These are phyloP conservation scores for Helotiales sp. DNA, from an alignment of 2,329 filamentous ascomycete genomes.

Conservation along the genomic window DNA sequence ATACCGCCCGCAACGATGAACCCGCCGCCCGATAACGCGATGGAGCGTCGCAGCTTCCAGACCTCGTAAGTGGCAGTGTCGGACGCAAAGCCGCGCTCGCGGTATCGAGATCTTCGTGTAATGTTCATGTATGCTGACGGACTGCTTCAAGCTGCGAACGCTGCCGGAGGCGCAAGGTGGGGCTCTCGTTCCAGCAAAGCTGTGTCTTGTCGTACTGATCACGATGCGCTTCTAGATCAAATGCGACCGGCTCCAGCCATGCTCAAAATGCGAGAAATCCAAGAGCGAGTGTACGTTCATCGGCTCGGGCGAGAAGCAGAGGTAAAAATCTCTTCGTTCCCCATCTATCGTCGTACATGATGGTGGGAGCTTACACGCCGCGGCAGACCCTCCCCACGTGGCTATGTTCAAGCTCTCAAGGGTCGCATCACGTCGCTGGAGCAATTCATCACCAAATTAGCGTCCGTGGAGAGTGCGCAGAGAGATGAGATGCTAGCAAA, in stretches of 20 bases:
- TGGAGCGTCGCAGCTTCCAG: neutral
- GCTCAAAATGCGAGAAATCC: constrained; percentile 47
- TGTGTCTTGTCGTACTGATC: constrained; percentile 1
- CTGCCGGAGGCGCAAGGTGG: constrained; percentile 45
- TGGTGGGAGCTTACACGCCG: neutral
- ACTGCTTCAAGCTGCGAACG: constrained; percentile 40
- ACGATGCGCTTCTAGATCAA: constrained; percentile 40
- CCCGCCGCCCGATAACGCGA: neutral
- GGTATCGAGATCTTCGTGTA: neutral
- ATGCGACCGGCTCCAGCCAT: constrained; percentile 52
- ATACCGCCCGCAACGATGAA: neutral
- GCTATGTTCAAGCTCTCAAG: constrained; percentile 49
- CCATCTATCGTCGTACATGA: neutral
- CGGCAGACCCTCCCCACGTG: constrained; percentile 44
- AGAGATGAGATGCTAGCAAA: constrained; percentile 44
- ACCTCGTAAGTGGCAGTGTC: constrained; percentile 1
- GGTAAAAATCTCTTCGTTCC: constrained; percentile 28
- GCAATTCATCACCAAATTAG: constrained; percentile 45
- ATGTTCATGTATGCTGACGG: neutral
- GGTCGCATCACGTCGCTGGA: constrained; percentile 47
- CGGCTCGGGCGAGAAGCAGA: constrained; percentile 44
- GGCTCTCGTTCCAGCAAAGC: constrained; percentile 1
- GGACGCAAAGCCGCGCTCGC: neutral
- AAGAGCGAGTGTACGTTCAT: constrained; percentile 42
- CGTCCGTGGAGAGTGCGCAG: constrained; percentile 40